phyloP scores from a whole-genome alignment of 768 basidiomycete species.

The Tylopilus plumbeoviolaceoides region DNA sequence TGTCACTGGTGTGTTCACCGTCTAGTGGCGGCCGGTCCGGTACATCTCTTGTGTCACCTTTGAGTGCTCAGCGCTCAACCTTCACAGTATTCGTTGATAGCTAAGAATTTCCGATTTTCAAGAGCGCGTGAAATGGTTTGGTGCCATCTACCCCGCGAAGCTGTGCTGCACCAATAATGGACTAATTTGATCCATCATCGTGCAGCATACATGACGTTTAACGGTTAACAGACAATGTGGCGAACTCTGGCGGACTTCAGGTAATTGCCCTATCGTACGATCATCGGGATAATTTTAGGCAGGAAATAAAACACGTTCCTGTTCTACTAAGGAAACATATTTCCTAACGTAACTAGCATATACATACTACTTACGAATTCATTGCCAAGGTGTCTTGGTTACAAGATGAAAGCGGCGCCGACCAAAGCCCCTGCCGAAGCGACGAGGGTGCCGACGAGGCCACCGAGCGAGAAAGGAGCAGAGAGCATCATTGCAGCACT shows the following conservation, averaged over 20 bases:
- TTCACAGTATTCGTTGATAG: no score
- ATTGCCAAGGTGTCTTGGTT: constrained; percentile 2
- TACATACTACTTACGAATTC: background rate
- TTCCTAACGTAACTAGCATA: background rate
- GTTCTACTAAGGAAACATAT: background rate
- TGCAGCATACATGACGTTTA: no score
- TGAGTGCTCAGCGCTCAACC: no score
- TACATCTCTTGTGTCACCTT: no score
- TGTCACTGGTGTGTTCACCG: no score
- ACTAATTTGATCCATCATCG: background rate
- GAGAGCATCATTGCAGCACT: constrained; percentile 19
- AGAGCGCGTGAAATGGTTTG: background rate
- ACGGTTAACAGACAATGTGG: no score
- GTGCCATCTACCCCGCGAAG: background rate
- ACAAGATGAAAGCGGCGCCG: constrained; percentile 25
- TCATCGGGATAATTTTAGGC: no score
- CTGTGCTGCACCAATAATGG: background rate
- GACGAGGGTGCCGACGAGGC: constrained; percentile 20
- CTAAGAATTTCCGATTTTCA: no score
- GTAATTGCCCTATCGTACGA: no score
- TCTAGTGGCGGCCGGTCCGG: no score
- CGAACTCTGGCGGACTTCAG: no score
- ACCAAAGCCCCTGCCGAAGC: constrained; percentile 24
- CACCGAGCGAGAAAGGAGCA: constrained; percentile 15
- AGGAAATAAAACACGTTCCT: background rate